phyloP scores from a whole-genome alignment of 208 protist genomes.

The Crithidia sp. region DNA sequence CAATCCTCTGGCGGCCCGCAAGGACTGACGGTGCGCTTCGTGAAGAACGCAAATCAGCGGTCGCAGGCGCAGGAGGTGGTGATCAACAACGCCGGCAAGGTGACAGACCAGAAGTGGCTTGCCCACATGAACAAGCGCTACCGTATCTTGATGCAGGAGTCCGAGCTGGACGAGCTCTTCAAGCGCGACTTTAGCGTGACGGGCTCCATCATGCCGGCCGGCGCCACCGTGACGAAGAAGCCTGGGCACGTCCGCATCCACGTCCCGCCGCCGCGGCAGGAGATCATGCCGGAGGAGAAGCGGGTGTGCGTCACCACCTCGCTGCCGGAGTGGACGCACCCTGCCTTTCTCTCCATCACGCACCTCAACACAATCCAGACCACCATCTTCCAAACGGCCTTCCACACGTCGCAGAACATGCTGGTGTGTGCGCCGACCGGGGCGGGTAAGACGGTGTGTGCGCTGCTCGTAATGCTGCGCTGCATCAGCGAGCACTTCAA shows the following conservation, averaged over 20 bases:
- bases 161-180: constrained; percentile 87
- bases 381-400: constrained; percentile 95
- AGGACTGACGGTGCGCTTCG: constrained; percentile 73
- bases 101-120: constrained; percentile 80
- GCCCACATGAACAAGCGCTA: constrained; percentile 88
- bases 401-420: constrained; percentile 98
- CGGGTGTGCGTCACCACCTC: constrained; percentile 81
- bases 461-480: constrained; percentile 96
- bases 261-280: constrained; percentile 78
- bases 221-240: constrained; percentile 71
- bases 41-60: constrained; percentile 61
- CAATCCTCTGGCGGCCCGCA: constrained; percentile 26
- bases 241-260: constrained; percentile 78
- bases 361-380: constrained; percentile 97
- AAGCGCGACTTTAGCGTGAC: constrained; percentile 79
- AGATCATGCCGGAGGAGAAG: constrained; percentile 73
- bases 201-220: constrained; percentile 67
- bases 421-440: constrained; percentile 99
- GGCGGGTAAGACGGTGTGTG: constrained; percentile 98
- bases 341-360: constrained; percentile 90
- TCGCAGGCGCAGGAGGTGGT: constrained; percentile 36
- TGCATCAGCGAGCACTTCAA: constrained; percentile 93
- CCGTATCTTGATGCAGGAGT: constrained; percentile 83
- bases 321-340: constrained; percentile 90
- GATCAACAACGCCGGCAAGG: constrained; percentile 53